Evolutionary conservation across 768 basidiomycete species (phyloP).

Genomic region (Fistulinella prunicolor): DNA sequence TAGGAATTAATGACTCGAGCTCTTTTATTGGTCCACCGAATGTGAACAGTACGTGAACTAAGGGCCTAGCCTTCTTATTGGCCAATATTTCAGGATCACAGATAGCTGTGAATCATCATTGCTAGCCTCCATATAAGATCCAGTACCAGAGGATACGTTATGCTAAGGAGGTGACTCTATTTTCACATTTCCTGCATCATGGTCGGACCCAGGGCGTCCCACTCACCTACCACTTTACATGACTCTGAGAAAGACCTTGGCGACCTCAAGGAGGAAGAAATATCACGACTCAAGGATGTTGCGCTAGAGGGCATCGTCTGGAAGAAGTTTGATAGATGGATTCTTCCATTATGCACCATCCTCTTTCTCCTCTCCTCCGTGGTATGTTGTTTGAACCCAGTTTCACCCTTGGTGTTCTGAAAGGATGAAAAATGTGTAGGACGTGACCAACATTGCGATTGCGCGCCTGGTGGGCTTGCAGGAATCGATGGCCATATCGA

Average conservation of each 20-base stretch:
- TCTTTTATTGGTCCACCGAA: too few relatives aligned
- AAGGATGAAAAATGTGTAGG: conserved; percentile 18
- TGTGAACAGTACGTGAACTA: too few relatives aligned
- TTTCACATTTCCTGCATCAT: too few relatives aligned
- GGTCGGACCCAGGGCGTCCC: too few relatives aligned
- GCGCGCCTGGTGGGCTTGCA: conserved; percentile 61
- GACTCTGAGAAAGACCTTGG: background rate
- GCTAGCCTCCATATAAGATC: too few relatives aligned
- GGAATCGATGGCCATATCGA: conserved; percentile 38
- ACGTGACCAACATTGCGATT: conserved; percentile 51
- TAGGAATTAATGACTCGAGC: too few relatives aligned
- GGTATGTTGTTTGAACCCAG: conserved; percentile 32
- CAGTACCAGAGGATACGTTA: too few relatives aligned
- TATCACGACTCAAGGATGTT: conserved; percentile 7
- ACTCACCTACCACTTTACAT: too few relatives aligned
- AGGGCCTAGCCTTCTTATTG: too few relatives aligned
- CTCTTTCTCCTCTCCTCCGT: conserved; percentile 52
- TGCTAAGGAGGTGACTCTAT: too few relatives aligned
- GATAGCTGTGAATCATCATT: too few relatives aligned
- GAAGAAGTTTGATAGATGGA: conserved; percentile 46
- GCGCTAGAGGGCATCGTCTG: conserved; percentile 42
- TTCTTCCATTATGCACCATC: conserved; percentile 49
- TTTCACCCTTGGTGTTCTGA: background rate
- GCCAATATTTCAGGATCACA: too few relatives aligned
- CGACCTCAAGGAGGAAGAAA: background rate